Evolutionary conservation across 1,284 basidiomycete genomes (phyloP), one percentile per base, ranked within the genome.

Genomic region (Quambalaria eucalypti): DNA sequence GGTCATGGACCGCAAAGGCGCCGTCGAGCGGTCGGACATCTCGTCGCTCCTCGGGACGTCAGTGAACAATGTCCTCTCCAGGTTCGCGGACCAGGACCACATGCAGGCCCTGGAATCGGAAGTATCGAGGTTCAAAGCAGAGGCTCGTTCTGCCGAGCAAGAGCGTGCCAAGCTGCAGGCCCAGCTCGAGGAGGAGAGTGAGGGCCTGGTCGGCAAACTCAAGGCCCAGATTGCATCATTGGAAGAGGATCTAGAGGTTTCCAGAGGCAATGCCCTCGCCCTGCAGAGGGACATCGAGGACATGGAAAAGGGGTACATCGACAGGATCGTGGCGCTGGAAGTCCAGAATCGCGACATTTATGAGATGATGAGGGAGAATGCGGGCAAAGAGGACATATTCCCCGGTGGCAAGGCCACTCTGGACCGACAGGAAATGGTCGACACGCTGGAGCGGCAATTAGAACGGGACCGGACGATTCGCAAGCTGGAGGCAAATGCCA

Each of bases 331-430:
- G 1, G 87, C 90, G 72, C 83, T 96, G 16, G 90, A 96, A 74
- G 82, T 87, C 6, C 89, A 95, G 79, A 92, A 93, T 59, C 84
- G 89, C 79, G 92, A 96, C 76, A 77, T 96, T 19, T 96, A 93
- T 80, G 84, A 89, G 47, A 83, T 87, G 62, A 83, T 85, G 53
- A 21, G 42, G 6, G 42, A 46, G 12, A 46, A 46, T 21, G 42
- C 42, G 12, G 42, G 42, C 12, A 83, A 87, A 55, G 79, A 88
- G 51, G 85, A 90, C 81, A 86, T 90, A 75, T 81, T 89, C 60
- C 61, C 63, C 0, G 64, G 62, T 7, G 64, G 68, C 28, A 47
- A 31, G 9, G 51, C 55, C 3, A 64, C 61, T 26, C 60, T 74
- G 39, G 64, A 72, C 50, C 61, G 71, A 12, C 61, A 72, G 47